These are phyloP conservation scores for Dactylellina sp. DNA, from an alignment of 2,329 filamentous ascomycete species.

Conservation along the genomic window DNA sequence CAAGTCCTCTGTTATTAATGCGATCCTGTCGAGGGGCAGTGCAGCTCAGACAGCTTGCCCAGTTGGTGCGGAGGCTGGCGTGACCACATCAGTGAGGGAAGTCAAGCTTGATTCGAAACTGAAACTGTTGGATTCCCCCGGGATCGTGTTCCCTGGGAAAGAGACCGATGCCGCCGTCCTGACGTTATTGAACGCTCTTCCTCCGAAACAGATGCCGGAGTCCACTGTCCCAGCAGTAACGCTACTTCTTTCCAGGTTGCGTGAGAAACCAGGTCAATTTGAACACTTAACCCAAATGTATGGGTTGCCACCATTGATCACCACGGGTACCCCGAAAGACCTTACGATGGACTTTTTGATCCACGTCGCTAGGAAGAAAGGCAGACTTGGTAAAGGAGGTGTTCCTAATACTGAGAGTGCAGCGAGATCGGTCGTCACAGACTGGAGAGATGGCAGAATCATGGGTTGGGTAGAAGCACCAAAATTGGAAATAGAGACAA, in stretches of 20 bases:
- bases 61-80: constrained; percentile 88
- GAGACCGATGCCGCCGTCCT: constrained; percentile 77
- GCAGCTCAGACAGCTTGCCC: constrained; percentile 79
- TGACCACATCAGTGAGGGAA: constrained; percentile 86
- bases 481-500: constrained; percentile 70
- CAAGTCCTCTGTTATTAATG: constrained; percentile 96
- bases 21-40: constrained; percentile 81
- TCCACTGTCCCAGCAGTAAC: constrained; percentile 82
- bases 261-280: constrained; percentile 77
- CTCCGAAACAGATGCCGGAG: constrained; percentile 93
- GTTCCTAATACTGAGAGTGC: constrained; percentile 88
- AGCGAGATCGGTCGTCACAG: constrained; percentile 92
- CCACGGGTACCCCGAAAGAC: constrained; percentile 73
- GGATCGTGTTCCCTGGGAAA: constrained; percentile 86
- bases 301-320: constrained; percentile 81
- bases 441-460: constrained; percentile 95
- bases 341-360: constrained; percentile 89
- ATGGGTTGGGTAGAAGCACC: constrained; percentile 90
- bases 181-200: constrained; percentile 88
- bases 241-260: constrained; percentile 84
- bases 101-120: constrained; percentile 96
- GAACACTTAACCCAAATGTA: constrained; percentile 85
- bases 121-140: constrained; percentile 91
- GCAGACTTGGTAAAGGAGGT: constrained; percentile 86
- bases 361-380: constrained; percentile 93